These are phyloP conservation scores for Purshia tridentata DNA, from an alignment of 306 rosid genomes.

Conservation along the genomic window DNA sequence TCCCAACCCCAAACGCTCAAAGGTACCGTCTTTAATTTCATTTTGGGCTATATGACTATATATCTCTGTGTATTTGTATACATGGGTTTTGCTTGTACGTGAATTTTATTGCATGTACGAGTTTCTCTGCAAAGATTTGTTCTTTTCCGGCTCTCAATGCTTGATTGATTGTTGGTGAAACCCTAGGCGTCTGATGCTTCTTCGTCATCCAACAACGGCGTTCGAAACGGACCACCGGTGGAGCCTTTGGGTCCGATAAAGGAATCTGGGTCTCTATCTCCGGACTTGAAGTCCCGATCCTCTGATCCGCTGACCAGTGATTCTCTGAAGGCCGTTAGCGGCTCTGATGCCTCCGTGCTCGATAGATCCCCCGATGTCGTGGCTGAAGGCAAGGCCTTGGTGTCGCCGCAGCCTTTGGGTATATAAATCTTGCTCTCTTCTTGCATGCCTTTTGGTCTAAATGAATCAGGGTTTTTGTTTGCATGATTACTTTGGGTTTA, in stretches of 20 bases:
- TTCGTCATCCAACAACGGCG: conserved; percentile 57
- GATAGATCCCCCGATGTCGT: conserved; percentile 50
- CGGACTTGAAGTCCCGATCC: conserved; percentile 48
- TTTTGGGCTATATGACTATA: neutral
- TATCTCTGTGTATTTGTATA: neutral
- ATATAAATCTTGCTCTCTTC: neutral
- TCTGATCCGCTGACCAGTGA: conserved; percentile 71
- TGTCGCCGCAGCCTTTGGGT: conserved; percentile 61
- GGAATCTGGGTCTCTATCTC: conserved; percentile 61
- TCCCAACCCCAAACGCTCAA: conserved; percentile 69
- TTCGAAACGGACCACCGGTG: conserved; percentile 37
- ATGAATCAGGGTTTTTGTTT: conserved; percentile 19
- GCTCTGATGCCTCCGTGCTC: conserved; percentile 41
- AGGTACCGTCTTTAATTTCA: conserved; percentile 41
- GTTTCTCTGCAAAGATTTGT: neutral
- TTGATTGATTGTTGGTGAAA: conserved; percentile 33
- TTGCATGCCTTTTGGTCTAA: neutral
- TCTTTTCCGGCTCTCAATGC: conserved; percentile 10
- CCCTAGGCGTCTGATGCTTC: conserved; percentile 67
- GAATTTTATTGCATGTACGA: conserved; percentile 15
- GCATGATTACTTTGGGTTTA: conserved; percentile 27
- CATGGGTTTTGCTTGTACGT: conserved; percentile 16
- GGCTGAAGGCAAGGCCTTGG: conserved; percentile 50
- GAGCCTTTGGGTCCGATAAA: conserved; percentile 55
- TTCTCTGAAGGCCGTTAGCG: conserved; percentile 50